Evolutionary conservation across 73 alveolate species (phyloP).

Genomic region (Paramecium sonneborni): DNA sequence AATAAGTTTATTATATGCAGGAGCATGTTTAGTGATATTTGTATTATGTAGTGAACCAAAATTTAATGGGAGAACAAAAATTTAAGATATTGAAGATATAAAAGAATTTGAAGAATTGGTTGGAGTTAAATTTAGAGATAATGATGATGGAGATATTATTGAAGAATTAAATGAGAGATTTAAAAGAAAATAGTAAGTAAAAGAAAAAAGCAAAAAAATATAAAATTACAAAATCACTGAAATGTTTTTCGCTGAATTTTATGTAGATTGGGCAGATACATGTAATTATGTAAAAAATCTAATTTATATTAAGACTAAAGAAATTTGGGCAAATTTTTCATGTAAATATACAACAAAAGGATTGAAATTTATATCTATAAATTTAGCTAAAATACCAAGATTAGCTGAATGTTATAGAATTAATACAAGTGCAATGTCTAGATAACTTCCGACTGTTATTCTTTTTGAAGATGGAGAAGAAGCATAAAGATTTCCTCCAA

Average conservation of each 20-base stretch:
- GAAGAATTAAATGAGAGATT: slow-evolving; percentile 62
- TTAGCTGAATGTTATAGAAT: slow-evolving; percentile 69
- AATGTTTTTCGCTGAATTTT: slow-evolving; percentile 55
- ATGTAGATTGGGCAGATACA: slow-evolving; percentile 76
- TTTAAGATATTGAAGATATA: background rate
- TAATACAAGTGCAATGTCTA: slow-evolving; percentile 64
- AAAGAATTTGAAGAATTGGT: slow-evolving; percentile 58
- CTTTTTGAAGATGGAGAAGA: slow-evolving; percentile 80
- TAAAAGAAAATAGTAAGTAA: background rate
- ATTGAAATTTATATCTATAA: slow-evolving; percentile 67
- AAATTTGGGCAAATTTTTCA: slow-evolving; percentile 74
- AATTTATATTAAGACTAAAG: slow-evolving; percentile 47
- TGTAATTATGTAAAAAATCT: slow-evolving; percentile 56
- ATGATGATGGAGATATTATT: slow-evolving; percentile 53
- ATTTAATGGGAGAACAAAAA: slow-evolving; percentile 49
- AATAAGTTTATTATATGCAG: slow-evolving; percentile 47
- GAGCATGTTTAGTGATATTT: slow-evolving; percentile 52
- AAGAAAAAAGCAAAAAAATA: slow-evolving; percentile 42
- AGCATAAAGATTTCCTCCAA: slow-evolving; percentile 71
- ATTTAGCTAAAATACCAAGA: slow-evolving; percentile 62
- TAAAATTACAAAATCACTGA: slow-evolving; percentile 39
- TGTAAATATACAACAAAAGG: slow-evolving; percentile 58
- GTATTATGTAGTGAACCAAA: slow-evolving; percentile 50
- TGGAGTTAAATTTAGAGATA: slow-evolving; percentile 14
- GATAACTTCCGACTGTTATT: slow-evolving; percentile 74